Percentiles rank a stretch among this genome's conserved stretches.
Conservation (phyloP, 495 filamentous ascomycete genomes). For the Xylaria castorea region DNA sequence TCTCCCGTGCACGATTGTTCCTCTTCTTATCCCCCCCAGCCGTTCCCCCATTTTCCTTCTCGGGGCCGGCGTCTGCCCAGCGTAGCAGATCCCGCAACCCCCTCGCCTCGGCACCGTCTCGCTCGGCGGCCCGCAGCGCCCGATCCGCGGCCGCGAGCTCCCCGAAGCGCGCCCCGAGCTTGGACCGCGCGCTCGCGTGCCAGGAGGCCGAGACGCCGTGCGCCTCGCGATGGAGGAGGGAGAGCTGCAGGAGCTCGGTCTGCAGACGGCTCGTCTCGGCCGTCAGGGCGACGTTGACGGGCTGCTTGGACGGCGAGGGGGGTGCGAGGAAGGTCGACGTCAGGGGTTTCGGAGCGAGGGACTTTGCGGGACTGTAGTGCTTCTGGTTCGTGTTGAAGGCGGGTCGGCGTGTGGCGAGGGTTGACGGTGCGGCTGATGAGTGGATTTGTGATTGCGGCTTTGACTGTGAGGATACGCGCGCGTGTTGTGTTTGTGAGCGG, state of each 20-base stretch:
- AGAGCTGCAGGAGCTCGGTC: conserved; percentile 75
- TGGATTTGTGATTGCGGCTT: background rate
- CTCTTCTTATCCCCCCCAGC: conserved; percentile 39
- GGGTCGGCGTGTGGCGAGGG: conserved; percentile 50
- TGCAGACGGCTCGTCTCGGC: conserved; percentile 70
- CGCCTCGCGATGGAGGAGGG: conserved; percentile 66
- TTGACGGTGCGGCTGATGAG: conserved; percentile 21
- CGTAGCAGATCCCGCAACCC: conserved; percentile 48
- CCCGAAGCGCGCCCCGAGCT: conserved; percentile 50
- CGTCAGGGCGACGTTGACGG: conserved; percentile 59
- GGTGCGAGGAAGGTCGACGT: conserved; percentile 60
- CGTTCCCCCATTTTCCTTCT: conserved; percentile 25
- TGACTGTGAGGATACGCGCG: conserved; percentile 8
- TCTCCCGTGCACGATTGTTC: conserved; percentile 27
- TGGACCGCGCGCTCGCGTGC: conserved; percentile 53
- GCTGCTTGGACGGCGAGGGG: conserved; percentile 58
- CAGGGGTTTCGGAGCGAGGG: conserved; percentile 60
- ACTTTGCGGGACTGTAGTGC: conserved; percentile 71
- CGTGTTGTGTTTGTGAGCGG: conserved; percentile 29
- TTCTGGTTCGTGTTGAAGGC: conserved; percentile 73
- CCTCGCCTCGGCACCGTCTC: conserved; percentile 41
- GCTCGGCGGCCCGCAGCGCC: conserved; percentile 41
- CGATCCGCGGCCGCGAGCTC: conserved; percentile 43
- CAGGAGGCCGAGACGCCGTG: conserved; percentile 45
- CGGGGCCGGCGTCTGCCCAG: conserved; percentile 38